phyloP scores from a whole-genome alignment of 192 early-diverging fungal genomes.

The Backusella mclennaniae region DNA sequence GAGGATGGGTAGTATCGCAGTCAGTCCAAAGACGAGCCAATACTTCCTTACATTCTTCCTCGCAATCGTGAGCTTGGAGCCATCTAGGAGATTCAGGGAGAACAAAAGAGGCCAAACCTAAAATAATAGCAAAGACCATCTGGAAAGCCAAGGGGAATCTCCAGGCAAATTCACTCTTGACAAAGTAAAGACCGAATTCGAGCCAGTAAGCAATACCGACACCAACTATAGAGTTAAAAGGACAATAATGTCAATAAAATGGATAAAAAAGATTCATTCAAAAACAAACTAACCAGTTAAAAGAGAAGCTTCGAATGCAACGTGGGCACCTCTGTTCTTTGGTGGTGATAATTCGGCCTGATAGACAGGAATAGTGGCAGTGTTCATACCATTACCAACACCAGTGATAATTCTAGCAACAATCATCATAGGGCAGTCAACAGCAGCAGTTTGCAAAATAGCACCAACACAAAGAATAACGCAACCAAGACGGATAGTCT shows the following conservation, averaged over 20 bases:
- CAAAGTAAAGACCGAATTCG: slow-evolving; percentile 38
- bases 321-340: slow-evolving; percentile 49
- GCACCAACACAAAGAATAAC: slow-evolving; percentile 51
- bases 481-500: slow-evolving; percentile 46
- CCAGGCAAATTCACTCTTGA: slow-evolving; percentile 50
- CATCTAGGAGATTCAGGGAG: slow-evolving; percentile 79
- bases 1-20: slow-evolving; percentile 20
- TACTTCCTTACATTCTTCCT: slow-evolving; percentile 22
- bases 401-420: slow-evolving; percentile 52
- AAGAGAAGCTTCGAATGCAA: slow-evolving; percentile 47
- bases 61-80: slow-evolving; percentile 41
- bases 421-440: slow-evolving; percentile 46
- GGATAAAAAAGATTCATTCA: neutral
- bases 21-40: slow-evolving; percentile 24
- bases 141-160: slow-evolving; percentile 73
- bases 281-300: slow-evolving; percentile 17
- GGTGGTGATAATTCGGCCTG: slow-evolving; percentile 54
- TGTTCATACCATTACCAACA: slow-evolving; percentile 53
- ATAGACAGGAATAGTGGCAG: slow-evolving; percentile 54
- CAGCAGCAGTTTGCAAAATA: slow-evolving; percentile 50
- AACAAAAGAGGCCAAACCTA: slow-evolving; percentile 58
- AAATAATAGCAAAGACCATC: slow-evolving; percentile 61
- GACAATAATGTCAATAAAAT: neutral
- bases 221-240: slow-evolving; percentile 34
- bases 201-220: slow-evolving; percentile 51